Evolutionary conservation across 179 eudicot genomes (phyloP).

Genomic region (Beta macrorhiza): DNA sequence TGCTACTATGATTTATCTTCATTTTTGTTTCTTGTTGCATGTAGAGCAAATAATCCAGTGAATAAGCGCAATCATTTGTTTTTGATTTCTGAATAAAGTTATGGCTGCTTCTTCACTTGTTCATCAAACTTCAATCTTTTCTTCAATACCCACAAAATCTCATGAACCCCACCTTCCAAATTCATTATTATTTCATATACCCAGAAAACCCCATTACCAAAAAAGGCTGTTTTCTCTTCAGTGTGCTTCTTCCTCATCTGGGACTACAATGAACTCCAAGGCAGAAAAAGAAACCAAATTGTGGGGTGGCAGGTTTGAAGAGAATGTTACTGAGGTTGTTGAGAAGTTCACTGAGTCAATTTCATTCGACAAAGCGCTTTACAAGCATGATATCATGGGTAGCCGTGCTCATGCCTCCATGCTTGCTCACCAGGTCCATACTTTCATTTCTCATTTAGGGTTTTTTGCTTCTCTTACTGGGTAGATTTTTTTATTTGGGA

Average conservation of each 20-base stretch:
- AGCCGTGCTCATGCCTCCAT: slow-evolving; percentile 91
- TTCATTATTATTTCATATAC: slow-evolving; percentile 1
- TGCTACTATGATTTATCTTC: too few species aligned
- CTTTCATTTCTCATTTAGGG: neutral
- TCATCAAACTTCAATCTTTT: slow-evolving; percentile 23
- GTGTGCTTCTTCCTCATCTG: slow-evolving; percentile 17
- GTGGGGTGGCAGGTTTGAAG: slow-evolving; percentile 98
- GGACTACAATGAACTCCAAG: slow-evolving; percentile 17
- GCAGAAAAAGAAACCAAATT: slow-evolving; percentile 66
- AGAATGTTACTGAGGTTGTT: slow-evolving; percentile 80
- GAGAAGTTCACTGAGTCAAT: slow-evolving; percentile 94
- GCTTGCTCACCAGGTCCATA: slow-evolving; percentile 80
- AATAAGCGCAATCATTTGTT: too few species aligned
- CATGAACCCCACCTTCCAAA: slow-evolving; percentile 6
- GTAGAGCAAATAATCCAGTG: too few species aligned
- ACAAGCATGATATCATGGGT: slow-evolving; percentile 91
- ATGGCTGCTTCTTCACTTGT: slow-evolving; percentile 19
- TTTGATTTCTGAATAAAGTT: neutral
- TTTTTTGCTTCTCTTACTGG: neutral
- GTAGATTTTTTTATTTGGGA: neutral
- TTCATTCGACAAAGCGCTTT: slow-evolving; percentile 82
- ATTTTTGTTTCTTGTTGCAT: too few species aligned
- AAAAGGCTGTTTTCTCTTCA: neutral
- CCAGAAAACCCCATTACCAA: slow-evolving; percentile 23
- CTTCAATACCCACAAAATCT: slow-evolving; percentile 19